These are phyloP conservation scores for Beauveria pseudobassiana DNA, from an alignment of 2,329 filamentous ascomycete genomes.

Conservation along the genomic window DNA sequence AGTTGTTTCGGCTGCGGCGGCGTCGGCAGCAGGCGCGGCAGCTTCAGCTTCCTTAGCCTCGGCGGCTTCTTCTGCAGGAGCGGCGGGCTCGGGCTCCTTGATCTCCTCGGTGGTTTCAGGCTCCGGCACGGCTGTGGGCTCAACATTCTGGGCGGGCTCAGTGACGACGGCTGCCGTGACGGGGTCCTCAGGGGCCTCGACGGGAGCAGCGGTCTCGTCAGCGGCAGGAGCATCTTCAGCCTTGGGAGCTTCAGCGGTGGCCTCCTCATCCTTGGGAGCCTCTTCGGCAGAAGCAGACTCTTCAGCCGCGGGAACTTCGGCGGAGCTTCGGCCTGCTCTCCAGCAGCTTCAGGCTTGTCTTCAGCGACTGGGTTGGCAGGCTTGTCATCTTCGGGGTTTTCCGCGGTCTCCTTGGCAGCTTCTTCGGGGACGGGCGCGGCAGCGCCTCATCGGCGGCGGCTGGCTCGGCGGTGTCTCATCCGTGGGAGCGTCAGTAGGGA, in stretches of 20 bases:
- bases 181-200: neutral
- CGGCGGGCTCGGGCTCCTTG: neutral
- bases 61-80: neutral
- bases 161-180: neutral
- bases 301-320: constrained; percentile 6
- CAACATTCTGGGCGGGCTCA: neutral
- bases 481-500: neutral
- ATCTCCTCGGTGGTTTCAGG: neutral
- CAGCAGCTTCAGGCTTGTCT: neutral
- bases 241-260: neutral
- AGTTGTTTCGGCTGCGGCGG: neutral
- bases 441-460: neutral
- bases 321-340: neutral
- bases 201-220: neutral
- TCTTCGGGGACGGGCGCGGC: neutral
- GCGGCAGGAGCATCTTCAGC: neutral
- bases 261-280: constrained; percentile 13
- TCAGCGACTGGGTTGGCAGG: neutral
- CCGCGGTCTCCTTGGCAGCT: neutral
- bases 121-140: neutral
- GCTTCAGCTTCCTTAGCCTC: neutral
- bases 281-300: neutral
- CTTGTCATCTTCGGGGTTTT: neutral
- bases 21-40: neutral
- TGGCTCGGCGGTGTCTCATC: neutral